These are phyloP conservation scores for Rhodomyrtus tomentosa DNA, from an alignment of 345 rosid genomes.

Conservation along the genomic window DNA sequence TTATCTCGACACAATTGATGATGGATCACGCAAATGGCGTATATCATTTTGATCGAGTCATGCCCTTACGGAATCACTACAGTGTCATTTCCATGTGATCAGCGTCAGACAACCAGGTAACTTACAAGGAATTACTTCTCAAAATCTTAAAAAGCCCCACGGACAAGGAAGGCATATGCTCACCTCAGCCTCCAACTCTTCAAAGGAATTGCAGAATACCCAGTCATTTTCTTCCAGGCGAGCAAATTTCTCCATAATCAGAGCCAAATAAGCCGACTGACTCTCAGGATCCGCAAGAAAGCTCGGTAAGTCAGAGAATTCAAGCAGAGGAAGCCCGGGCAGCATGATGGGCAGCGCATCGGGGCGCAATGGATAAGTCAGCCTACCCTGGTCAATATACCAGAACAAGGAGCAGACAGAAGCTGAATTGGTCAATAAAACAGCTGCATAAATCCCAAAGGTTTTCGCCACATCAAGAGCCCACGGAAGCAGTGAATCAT, in stretches of 20 bases:
- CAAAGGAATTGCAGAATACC: slow-evolving; percentile 37
- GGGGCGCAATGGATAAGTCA: slow-evolving; percentile 15
- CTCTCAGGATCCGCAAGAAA: slow-evolving; percentile 18
- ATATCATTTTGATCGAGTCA: background rate
- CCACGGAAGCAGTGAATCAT: slow-evolving; percentile 39
- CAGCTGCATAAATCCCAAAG: slow-evolving; percentile 20
- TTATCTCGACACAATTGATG: background rate
- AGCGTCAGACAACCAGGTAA: background rate
- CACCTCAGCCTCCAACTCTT: slow-evolving; percentile 40
- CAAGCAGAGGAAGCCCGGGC: slow-evolving; percentile 34
- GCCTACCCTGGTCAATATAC: slow-evolving; percentile 11
- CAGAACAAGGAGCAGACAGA: slow-evolving; percentile 32
- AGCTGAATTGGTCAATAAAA: slow-evolving; percentile 32
- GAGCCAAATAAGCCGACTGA: slow-evolving; percentile 25
- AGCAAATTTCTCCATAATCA: slow-evolving; percentile 13
- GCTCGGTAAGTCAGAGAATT: slow-evolving; percentile 18
- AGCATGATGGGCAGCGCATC: slow-evolving; percentile 8
- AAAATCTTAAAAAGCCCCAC: background rate
- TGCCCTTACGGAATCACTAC: background rate
- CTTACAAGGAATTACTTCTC: background rate
- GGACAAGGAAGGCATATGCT: background rate
- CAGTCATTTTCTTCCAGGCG: slow-evolving; percentile 14
- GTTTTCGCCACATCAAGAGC: slow-evolving; percentile 32
- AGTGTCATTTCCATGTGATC: background rate
- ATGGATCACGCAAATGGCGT: background rate